Evolutionary conservation across 139 green algal genomes (phyloP).

Genomic region (Ostreobium quekettii): DNA sequence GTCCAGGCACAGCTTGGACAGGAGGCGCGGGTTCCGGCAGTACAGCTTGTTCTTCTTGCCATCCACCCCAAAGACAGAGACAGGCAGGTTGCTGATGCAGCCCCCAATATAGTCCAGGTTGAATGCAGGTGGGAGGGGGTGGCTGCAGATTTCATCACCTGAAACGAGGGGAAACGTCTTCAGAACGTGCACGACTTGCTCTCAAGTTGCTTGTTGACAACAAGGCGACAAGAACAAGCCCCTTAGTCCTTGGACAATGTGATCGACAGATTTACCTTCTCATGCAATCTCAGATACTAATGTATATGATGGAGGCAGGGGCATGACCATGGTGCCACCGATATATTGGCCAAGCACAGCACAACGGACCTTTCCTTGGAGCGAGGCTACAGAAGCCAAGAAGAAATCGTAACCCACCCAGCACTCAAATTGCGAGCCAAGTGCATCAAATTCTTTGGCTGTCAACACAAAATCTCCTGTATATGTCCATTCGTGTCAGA

Average conservation of each 20-base stretch:
- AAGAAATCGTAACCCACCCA: neutral
- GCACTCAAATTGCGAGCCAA: neutral
- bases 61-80: conserved; percentile 78
- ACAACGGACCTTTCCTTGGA: too few relatives aligned
- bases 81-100: conserved; percentile 49
- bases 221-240: neutral
- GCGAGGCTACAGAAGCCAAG: too few relatives aligned
- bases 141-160: conserved; percentile 84
- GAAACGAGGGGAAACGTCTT: conserved; percentile 20
- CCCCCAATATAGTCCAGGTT: conserved; percentile 34
- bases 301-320: too few relatives aligned
- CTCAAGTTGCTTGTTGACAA: neutral
- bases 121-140: conserved; percentile 34
- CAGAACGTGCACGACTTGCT: conserved; percentile 2
- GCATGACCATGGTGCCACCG: too few relatives aligned
- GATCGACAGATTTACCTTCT: too few relatives aligned
- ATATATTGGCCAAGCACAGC: too few relatives aligned
- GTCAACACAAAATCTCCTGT: neutral
- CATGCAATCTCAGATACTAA: too few relatives aligned
- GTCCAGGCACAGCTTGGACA: conserved; percentile 98
- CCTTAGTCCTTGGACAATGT: too few relatives aligned
- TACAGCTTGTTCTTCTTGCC: conserved; percentile 53
- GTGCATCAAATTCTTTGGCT: neutral
- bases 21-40: conserved; percentile 97
- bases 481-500: neutral